Evolutionary conservation across 2,329 filamentous ascomycete genomes (phyloP).

Genomic region (Arthrobotrys musiformis): DNA sequence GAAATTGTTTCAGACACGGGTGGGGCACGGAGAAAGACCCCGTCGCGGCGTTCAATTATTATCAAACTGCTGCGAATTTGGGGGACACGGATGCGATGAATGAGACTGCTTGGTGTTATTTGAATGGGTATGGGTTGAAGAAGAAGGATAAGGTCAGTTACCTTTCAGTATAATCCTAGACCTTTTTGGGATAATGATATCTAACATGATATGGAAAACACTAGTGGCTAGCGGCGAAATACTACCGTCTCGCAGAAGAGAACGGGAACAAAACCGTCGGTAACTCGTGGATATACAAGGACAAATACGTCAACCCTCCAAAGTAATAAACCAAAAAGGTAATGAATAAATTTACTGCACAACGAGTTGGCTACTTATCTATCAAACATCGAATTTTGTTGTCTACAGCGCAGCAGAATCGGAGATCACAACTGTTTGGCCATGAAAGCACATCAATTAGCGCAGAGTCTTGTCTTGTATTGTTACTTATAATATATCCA

Average conservation of each 20-base stretch:
- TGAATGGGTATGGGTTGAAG: conserved; percentile 95
- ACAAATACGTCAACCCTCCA: conserved; percentile 78
- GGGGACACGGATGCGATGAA: conserved; percentile 99
- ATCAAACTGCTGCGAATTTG: conserved; percentile 95
- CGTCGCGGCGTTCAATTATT: conserved; percentile 87
- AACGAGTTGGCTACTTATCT: too few species aligned
- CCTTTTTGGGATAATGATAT: background rate
- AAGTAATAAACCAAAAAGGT: conserved; percentile 58
- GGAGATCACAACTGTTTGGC: conserved; percentile 44
- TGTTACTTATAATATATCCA: background rate
- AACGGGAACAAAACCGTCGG: conserved; percentile 89
- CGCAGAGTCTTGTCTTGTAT: conserved; percentile 2
- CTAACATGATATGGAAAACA: background rate
- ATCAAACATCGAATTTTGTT: background rate
- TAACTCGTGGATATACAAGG: conserved; percentile 99
- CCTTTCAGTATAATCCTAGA: background rate
- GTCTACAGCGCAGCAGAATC: conserved; percentile 52
- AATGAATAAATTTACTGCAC: background rate
- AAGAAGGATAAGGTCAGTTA: conserved; percentile 89
- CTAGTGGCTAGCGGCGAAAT: conserved; percentile 74
- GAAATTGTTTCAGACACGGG: conserved; percentile 90
- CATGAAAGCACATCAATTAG: background rate
- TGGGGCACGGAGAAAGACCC: conserved; percentile 92
- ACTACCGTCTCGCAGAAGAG: conserved; percentile 89
- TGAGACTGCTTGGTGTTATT: conserved; percentile 93